Evolutionary conservation across 306 rosid genomes (phyloP), one percentile per base, ranked within the genome.

Genomic region (Oemleria cerasiformis): DNA sequence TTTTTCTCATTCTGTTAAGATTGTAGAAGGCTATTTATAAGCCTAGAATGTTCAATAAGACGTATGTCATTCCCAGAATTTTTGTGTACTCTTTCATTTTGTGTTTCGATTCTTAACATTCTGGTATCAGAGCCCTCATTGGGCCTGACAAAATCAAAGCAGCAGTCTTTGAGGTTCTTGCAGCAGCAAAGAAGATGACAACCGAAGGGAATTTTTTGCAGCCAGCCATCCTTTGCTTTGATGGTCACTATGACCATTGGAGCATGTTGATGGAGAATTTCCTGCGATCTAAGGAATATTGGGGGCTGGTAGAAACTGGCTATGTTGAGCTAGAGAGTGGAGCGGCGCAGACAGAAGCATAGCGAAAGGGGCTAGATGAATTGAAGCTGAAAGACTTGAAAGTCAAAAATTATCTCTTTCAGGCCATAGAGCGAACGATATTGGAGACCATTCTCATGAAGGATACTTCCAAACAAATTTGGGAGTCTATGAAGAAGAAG

Each of bases 241-340:
- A 63, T 63, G 51, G 68, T 63, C 39, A 63, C 53, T 63, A 63
- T 63, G 68, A 63, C 50, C 68, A 63, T 63, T 63, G 19, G 68
- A 63, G 68, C 68, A 63, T 63, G 68, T 3, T 63, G 68, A 63
- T 42, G 53, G 68, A 63, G 8, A 63, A 19, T 66, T 66, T 66
- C 8, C 58, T 45, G 8, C 25, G 25, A 66, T 66, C 58, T 15
- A 66, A 66, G 71, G 44, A 66, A 48, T 47, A 45, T 66, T 71
- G 53, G 67, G n/a, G n/a, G n/a, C n/a, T n/a, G n/a, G n/a, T n/a
- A n/a, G n/a, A n/a, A n/a, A n/a, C n/a, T n/a, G n/a, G n/a, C n/a
- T n/a, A n/a, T n/a, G n/a, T n/a, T n/a, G n/a, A n/a, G n/a, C n/a
- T n/a, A n/a, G n/a, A n/a, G 51, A 56, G 53, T 19, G 66, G 25